phyloP scores from a whole-genome alignment of 768 basidiomycete species.

The Suillus brevipes region DNA sequence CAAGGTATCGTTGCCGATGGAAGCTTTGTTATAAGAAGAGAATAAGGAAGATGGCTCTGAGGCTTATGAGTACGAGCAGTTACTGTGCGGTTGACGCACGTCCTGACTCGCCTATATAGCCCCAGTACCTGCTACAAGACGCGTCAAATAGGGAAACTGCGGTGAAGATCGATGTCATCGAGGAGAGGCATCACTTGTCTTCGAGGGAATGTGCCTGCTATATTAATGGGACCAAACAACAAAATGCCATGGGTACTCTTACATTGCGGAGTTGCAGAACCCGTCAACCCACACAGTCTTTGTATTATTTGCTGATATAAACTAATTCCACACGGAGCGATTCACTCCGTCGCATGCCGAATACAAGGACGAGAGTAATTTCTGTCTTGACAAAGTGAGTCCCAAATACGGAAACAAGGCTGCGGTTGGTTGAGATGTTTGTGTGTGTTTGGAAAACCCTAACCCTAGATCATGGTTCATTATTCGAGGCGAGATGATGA shows the following conservation, averaged over 20 bases:
- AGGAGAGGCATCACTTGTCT: background rate
- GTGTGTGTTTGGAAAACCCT: constrained; percentile 9
- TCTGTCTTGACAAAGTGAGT: constrained; percentile 22
- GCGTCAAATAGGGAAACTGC: constrained; percentile 19
- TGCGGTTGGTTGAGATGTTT: constrained; percentile 13
- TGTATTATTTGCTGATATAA: constrained; percentile 14
- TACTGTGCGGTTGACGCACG: background rate
- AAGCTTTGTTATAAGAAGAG: constrained; percentile 3
- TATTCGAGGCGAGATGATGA: background rate
- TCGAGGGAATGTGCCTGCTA: constrained; percentile 4
- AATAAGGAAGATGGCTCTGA: background rate
- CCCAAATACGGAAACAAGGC: constrained; percentile 33
- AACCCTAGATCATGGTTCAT: constrained; percentile 10
- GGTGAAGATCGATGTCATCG: background rate
- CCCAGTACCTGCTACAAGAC: constrained; percentile 3
- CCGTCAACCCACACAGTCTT: constrained; percentile 10
- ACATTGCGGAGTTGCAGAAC: background rate
- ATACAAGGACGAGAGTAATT: constrained; percentile 13
- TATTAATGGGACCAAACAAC: constrained; percentile 9
- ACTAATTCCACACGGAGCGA: background rate
- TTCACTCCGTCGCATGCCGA: background rate
- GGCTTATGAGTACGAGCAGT: constrained; percentile 15
- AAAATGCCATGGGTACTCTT: constrained; percentile 12
- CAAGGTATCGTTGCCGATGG: background rate
- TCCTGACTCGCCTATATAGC: background rate